phyloP scores from a whole-genome alignment of 73 alveolate species.

The Paraurostyla sp. region DNA sequence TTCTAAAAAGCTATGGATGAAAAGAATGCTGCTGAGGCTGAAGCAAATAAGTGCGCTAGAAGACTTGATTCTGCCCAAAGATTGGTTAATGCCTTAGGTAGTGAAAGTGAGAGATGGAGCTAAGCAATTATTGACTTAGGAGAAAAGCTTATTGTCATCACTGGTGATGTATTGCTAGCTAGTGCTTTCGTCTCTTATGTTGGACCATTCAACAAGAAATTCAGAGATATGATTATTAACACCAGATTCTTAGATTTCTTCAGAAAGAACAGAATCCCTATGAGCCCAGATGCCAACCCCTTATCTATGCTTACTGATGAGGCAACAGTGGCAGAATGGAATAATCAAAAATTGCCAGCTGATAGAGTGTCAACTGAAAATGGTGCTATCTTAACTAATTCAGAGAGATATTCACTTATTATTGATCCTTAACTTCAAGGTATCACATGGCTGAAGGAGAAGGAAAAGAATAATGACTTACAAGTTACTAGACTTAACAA shows the following conservation, averaged over 20 bases:
- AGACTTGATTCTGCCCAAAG: constrained; percentile 98
- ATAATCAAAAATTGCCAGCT: constrained; percentile 98
- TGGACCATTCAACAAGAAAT: constrained; percentile 99
- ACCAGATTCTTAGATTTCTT: constrained; percentile 95
- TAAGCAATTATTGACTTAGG: constrained; percentile 90
- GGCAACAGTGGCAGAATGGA: constrained; percentile 99
- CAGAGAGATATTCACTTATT: constrained; percentile 99
- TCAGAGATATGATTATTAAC: constrained; percentile 96
- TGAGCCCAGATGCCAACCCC: constrained; percentile 98
- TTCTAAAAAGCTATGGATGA: constrained; percentile 99
- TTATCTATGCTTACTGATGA: constrained; percentile 97
- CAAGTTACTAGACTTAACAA: constrained; percentile 88
- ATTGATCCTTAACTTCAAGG: constrained; percentile 99
- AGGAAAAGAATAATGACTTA: constrained; percentile 92
- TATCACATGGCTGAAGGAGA: constrained; percentile 98
- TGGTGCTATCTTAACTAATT: constrained; percentile 97
- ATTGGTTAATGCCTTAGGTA: constrained; percentile 96
- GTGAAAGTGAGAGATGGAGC: constrained; percentile 98
- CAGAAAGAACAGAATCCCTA: constrained; percentile 95
- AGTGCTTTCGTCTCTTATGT: constrained; percentile 99
- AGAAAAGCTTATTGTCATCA: constrained; percentile 90
- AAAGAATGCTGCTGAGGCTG: constrained; percentile 98
- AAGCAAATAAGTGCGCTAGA: constrained; percentile 97
- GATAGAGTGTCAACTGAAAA: constrained; percentile 99
- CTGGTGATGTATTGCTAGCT: constrained; percentile 99